A percentile compares a stretch with the other conserved stretches of the same genome.
These are phyloP conservation scores for Penicillium sp. DNA, from an alignment of 2,329 filamentous ascomycete genomes.

Conservation along the genomic window DNA sequence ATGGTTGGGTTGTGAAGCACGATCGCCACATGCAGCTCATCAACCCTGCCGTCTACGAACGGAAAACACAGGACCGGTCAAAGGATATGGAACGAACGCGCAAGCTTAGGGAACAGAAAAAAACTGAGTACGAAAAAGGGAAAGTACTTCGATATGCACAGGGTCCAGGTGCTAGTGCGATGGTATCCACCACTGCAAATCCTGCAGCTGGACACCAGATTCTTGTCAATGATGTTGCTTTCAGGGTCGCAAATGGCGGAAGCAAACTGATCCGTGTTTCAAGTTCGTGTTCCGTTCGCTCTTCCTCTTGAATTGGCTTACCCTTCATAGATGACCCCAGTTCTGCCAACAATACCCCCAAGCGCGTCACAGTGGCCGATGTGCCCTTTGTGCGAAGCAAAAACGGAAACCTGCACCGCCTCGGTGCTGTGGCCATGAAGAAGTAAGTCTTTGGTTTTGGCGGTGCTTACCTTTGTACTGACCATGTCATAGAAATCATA, in stretches of 20 bases:
- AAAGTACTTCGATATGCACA: slow-evolving; percentile 37
- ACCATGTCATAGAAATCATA: slow-evolving; percentile 29
- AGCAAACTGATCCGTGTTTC: slow-evolving; percentile 70
- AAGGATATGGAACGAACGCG: slow-evolving; percentile 65
- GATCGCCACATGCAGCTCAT: slow-evolving; percentile 75
- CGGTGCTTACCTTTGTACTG: slow-evolving; percentile 12
- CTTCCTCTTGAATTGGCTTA: slow-evolving; percentile 38
- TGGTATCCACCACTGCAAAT: slow-evolving; percentile 21
- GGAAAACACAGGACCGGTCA: slow-evolving; percentile 58
- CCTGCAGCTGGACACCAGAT: slow-evolving; percentile 52
- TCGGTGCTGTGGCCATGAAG: slow-evolving; percentile 64
- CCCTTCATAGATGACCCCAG: slow-evolving; percentile 47
- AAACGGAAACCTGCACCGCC: slow-evolving; percentile 73
- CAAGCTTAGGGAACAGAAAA: slow-evolving; percentile 44
- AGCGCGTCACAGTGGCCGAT: slow-evolving; percentile 61
- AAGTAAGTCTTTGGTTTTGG: slow-evolving; percentile 47
- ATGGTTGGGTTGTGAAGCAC: slow-evolving; percentile 61
- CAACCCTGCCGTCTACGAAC: slow-evolving; percentile 68
- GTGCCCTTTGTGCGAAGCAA: slow-evolving; percentile 80
- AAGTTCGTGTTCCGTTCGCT: slow-evolving; percentile 46
- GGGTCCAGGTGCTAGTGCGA: slow-evolving; percentile 20
- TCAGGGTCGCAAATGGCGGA: slow-evolving; percentile 64
- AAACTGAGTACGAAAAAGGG: slow-evolving; percentile 45
- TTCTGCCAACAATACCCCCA: slow-evolving; percentile 61
- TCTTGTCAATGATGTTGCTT: slow-evolving; percentile 61